These are phyloP conservation scores for Crataegus laevigata DNA, from an alignment of 306 rosid genomes.

Conservation along the genomic window DNA sequence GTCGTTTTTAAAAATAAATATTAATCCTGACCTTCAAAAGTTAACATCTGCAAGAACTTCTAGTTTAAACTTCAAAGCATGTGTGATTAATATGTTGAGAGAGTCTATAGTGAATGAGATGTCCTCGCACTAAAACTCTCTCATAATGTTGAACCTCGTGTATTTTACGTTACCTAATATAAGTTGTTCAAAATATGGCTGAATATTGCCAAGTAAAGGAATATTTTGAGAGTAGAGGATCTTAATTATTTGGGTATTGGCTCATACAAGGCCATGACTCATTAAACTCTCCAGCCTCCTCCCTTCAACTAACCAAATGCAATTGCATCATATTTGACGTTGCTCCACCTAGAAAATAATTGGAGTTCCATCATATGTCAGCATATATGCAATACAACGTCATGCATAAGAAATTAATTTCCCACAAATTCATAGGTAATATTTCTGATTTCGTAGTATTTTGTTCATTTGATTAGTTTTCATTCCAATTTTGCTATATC, in stretches of 20 bases:
- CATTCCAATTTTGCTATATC: background rate
- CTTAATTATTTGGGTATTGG: background rate
- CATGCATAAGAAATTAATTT: background rate
- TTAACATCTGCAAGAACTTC: background rate
- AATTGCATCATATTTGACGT: too few relatives aligned
- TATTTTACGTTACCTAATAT: background rate
- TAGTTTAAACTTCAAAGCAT: background rate
- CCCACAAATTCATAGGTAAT: background rate
- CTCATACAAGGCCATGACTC: background rate
- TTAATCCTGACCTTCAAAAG: background rate
- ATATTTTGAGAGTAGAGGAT: background rate
- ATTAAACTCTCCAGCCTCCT: background rate
- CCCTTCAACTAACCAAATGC: too few relatives aligned
- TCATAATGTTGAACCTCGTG: background rate
- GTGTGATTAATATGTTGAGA: too few relatives aligned
- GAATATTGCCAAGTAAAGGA: background rate
- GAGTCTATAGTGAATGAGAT: too few relatives aligned
- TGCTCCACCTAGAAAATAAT: too few relatives aligned
- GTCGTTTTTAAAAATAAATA: background rate
- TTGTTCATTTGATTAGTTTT: too few relatives aligned
- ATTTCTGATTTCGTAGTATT: too few relatives aligned
- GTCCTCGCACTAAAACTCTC: too few relatives aligned
- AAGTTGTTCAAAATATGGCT: background rate
- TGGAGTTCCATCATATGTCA: background rate
- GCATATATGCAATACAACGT: background rate